phyloP scores from a whole-genome alignment of 768 basidiomycete species.

The Cystofilobasidium bisporidii region DNA sequence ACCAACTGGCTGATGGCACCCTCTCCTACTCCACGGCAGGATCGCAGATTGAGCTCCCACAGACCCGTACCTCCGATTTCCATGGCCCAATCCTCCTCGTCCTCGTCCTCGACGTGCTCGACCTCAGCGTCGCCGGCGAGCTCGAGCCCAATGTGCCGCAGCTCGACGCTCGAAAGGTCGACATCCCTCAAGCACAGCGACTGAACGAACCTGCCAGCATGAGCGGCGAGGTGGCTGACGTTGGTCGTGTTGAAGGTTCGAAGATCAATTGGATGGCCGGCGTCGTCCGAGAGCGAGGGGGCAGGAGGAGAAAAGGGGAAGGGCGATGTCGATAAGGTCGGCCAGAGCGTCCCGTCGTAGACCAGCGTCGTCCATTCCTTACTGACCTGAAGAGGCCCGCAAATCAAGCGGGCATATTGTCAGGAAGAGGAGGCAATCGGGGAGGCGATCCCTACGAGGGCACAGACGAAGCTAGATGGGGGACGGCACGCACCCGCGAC shows the following conservation, averaged over 20 bases:
- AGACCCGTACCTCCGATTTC: not conserved
- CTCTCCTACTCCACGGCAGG: not conserved
- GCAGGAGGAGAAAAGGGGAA: not conserved
- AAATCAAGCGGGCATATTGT: no score
- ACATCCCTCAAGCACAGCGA: not conserved
- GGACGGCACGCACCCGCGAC: conserved; percentile 1
- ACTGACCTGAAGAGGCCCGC: not conserved
- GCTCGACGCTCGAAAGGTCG: not conserved
- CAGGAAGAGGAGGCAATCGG: not conserved
- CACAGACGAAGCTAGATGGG: not conserved
- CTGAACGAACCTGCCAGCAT: not conserved
- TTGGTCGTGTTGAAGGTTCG: not conserved
- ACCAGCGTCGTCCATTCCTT: not conserved
- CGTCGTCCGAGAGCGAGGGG: not conserved
- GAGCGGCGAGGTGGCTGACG: not conserved
- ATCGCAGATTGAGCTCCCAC: not conserved
- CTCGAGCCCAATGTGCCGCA: not conserved
- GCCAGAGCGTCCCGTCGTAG: conserved; percentile 14
- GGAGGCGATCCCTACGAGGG: no score
- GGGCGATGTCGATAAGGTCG: not conserved
- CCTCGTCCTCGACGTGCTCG: not conserved
- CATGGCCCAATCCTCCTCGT: not conserved
- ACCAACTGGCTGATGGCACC: not conserved
- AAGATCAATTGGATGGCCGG: no score
- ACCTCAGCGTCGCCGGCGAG: not conserved